Base-by-base conservation (phyloP, 169 alveolate species). In the Plasmodium yoelii region DNA sequence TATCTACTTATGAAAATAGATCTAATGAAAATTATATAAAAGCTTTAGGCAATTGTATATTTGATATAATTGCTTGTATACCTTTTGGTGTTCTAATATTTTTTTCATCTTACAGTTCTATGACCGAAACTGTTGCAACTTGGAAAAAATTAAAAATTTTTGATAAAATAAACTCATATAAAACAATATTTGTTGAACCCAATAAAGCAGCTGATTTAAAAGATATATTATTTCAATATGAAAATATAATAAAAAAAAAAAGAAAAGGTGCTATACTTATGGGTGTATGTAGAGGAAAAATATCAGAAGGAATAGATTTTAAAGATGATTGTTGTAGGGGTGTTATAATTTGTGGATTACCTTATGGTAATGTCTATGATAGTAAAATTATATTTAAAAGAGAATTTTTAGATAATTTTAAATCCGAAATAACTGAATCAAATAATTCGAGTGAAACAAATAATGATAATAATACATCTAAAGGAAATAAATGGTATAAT, bases 241-340 rank as follows among this genome's bases (percentile, higher is more conserved):
- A 94, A 71, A 93, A 93, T 67, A 90, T 93, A 71, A 92, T 94
- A 84, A 90, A 95, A 74, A 92, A 88, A 60, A 77, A 73, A 60
- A 94, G 93, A 24, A 74, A 69, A 69, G 99, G 99, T 1, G 97
- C 98, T 19, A 86, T 97, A 24, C 94, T 98, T 68, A 90, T 98
- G 70, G 99, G 97, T 0, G 99, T 97, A 0, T 97, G 98, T 80
- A 71, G 99, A 49, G 99, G 99, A 1, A 96, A 96, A 73, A 92
- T 97, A 46, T 95, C 98, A 15, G 99, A 98, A 95, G 99, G 99
- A 7, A 95, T 98, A 13, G 98, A 97, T 89, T 96, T 96, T 90
- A 93, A 94, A 57, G 99, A 97, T 93, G 97, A 94, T 75, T 93
- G 93, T 65, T 96, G 98, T 73, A 74, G 99, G 56, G 98, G 97